A percentile compares a stretch with the other conserved stretches of the same genome.
Evolutionary conservation across 148 eudicot species (phyloP).

Genomic region (Rhododendron kiyosumense): DNA sequence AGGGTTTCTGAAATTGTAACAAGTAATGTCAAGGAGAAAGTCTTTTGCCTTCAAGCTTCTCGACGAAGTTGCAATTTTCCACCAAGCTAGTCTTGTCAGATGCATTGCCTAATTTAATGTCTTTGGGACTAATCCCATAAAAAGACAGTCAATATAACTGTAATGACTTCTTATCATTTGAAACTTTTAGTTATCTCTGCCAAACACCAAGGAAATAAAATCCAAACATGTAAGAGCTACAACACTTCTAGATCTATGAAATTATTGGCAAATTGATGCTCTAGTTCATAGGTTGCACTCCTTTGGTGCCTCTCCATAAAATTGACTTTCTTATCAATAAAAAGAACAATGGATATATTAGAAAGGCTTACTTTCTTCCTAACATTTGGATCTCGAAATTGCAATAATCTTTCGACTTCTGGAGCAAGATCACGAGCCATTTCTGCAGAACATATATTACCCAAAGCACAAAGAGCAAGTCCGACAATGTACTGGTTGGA

Average conservation of each 20-base stretch:
- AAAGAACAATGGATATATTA: not conserved
- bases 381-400: constrained; percentile 95
- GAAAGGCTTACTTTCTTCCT: constrained; percentile 73
- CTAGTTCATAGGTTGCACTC: not conserved
- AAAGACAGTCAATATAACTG: not conserved
- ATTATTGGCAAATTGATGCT: not conserved
- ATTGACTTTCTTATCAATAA: not conserved
- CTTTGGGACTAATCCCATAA: not conserved
- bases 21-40: not conserved
- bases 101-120: not conserved
- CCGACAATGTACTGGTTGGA: constrained; percentile 95
- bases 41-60: not conserved
- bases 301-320: not conserved
- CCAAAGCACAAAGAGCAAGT: constrained; percentile 98
- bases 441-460: constrained; percentile 95
- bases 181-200: not conserved
- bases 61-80: not conserved
- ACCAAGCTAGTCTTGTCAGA: constrained; percentile 1
- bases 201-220: not conserved
- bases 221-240: not conserved
- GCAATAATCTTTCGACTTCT: constrained; percentile 89
- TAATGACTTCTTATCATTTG: constrained; percentile 5
- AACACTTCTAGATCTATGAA: not conserved
- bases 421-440: constrained; percentile 99
- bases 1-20: not conserved